These are phyloP conservation scores for Cyclaneusma minus DNA, from an alignment of 2,329 filamentous ascomycete species.

Conservation along the genomic window DNA sequence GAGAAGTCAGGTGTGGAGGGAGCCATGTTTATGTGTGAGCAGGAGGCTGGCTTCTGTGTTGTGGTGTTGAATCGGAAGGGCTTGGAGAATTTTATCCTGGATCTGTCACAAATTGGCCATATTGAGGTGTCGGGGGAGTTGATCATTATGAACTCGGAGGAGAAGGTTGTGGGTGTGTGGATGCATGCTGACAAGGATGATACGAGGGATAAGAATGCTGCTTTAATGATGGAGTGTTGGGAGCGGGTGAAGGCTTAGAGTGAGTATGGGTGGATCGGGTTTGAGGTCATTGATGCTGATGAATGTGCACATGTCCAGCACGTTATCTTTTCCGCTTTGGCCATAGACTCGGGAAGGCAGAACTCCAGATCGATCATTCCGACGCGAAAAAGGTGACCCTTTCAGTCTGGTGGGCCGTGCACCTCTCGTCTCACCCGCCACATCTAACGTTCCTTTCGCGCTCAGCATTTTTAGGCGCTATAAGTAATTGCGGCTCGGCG, in stretches of 20 bases:
- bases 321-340: too few species aligned
- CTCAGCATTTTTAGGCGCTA: too few species aligned
- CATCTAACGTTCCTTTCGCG: too few species aligned
- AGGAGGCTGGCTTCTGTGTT: conserved; percentile 34
- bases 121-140: conserved; percentile 47
- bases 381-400: too few species aligned
- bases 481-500: too few species aligned
- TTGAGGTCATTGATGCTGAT: too few species aligned
- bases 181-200: conserved; percentile 34
- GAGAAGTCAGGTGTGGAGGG: conserved; percentile 78
- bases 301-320: too few species aligned
- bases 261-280: conserved; percentile 1
- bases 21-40: conserved; percentile 72
- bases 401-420: too few species aligned
- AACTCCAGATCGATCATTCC: too few species aligned
- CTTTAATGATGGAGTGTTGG: conserved; percentile 15
- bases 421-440: too few species aligned
- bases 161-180: conserved; percentile 34
- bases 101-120: conserved; percentile 42
- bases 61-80: conserved; percentile 61
- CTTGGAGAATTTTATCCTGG: conserved; percentile 54
- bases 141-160: conserved; percentile 27
- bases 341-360: too few species aligned
- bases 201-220: conserved; percentile 20
- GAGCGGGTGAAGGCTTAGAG: conserved; percentile 8